Conservation (phyloP, 805 yeast species). For the Saccharomycopsis fibuligera region DNA sequence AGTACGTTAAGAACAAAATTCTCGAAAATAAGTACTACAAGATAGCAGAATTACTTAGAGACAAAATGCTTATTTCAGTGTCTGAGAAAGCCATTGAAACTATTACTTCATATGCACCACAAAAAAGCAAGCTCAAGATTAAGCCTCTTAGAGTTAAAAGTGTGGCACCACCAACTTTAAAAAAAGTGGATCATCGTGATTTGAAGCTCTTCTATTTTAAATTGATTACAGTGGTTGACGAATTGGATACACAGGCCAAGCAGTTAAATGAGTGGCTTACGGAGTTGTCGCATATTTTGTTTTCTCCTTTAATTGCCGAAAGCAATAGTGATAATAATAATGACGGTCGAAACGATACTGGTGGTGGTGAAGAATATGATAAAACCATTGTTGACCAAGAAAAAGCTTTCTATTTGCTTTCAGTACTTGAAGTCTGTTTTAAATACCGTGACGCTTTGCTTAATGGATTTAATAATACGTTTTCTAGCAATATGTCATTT, state of each 20-base stretch:
- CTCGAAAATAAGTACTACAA: conserved; percentile 49
- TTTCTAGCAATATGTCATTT: conserved; percentile 4
- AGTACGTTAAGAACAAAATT: conserved; percentile 29
- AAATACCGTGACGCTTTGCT: conserved; percentile 37
- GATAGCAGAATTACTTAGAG: conserved; percentile 57
- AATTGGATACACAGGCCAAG: conserved; percentile 47
- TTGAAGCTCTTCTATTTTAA: conserved; percentile 17
- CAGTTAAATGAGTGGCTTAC: conserved; percentile 47
- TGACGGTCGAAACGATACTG: conserved; percentile 27
- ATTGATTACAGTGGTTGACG: conserved; percentile 23
- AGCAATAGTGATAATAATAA: conserved; percentile 20
- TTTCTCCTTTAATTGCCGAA: conserved; percentile 36
- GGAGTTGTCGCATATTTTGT: conserved; percentile 37
- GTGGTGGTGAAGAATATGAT: conserved; percentile 74
- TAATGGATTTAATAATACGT: conserved; percentile 25
- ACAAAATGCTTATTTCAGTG: conserved; percentile 41
- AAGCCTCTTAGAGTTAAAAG: neutral
- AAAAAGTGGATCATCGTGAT: conserved; percentile 10
- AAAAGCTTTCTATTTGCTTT: conserved; percentile 51
- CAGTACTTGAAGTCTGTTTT: conserved; percentile 43
- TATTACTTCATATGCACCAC: conserved; percentile 16
- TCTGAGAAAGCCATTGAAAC: conserved; percentile 30
- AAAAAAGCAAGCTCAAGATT: conserved; percentile 21
- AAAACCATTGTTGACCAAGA: conserved; percentile 72
- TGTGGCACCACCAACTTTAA: conserved; percentile 11